Evolutionary conservation across 192 early-diverging fungal species (phyloP).

Genomic region (Gonapodya sp.): DNA sequence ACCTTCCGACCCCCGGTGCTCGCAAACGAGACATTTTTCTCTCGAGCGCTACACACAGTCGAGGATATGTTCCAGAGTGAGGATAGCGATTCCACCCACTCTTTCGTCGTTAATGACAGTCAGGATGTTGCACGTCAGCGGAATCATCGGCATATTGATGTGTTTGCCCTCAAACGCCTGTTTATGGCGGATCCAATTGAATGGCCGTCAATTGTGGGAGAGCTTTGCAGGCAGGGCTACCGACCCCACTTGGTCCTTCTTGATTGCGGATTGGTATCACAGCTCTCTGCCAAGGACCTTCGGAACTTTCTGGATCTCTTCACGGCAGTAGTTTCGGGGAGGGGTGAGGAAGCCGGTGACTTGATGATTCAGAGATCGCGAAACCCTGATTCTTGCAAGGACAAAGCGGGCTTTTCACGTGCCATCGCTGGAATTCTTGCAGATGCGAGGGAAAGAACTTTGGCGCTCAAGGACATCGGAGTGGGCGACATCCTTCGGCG

Average conservation of each 20-base stretch:
- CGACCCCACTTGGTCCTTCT: slow-evolving; percentile 70
- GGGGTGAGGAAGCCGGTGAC: slow-evolving; percentile 68
- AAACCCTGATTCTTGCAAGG: slow-evolving; percentile 56
- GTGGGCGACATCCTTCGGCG: slow-evolving; percentile 70
- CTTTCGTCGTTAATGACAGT: not conserved
- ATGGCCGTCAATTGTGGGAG: slow-evolving; percentile 18
- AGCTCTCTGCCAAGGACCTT: slow-evolving; percentile 60
- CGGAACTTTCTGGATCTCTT: slow-evolving; percentile 89
- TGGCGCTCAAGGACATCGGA: slow-evolving; percentile 69
- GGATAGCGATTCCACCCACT: slow-evolving; percentile 39
- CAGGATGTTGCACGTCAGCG: not conserved
- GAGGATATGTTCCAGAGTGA: slow-evolving; percentile 27
- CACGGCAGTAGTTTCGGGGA: slow-evolving; percentile 72
- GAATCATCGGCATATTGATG: not conserved
- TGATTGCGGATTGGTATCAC: slow-evolving; percentile 84
- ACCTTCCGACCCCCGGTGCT: slow-evolving; percentile 46
- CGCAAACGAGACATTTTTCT: not conserved
- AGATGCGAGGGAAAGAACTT: slow-evolving; percentile 53
- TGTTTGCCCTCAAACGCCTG: not conserved
- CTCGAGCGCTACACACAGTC: not conserved
- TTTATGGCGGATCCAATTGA: not conserved
- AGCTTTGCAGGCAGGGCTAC: slow-evolving; percentile 58
- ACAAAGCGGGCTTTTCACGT: slow-evolving; percentile 66
- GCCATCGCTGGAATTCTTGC: slow-evolving; percentile 73
- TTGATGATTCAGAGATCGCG: slow-evolving; percentile 84